Evolutionary conservation across 2,329 filamentous ascomycete genomes (phyloP).

Genomic region (Aspergillus luchuensis): DNA sequence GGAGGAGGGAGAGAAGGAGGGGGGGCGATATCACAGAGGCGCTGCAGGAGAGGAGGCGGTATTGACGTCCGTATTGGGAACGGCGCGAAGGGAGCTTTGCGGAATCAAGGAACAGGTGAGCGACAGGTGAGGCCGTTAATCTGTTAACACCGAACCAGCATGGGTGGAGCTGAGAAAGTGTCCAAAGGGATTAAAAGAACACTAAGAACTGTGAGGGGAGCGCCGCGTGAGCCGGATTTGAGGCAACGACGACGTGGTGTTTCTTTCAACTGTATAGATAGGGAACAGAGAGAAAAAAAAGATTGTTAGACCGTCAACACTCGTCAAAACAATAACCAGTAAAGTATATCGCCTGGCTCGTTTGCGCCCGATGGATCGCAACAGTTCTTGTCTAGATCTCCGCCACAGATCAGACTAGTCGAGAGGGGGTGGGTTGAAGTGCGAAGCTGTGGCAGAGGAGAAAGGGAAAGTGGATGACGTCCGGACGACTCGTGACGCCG

Average conservation of each 20-base stretch:
- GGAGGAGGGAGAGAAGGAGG: neutral
- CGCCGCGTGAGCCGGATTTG: constrained; percentile 12
- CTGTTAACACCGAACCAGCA: constrained; percentile 16
- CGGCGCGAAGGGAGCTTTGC: neutral
- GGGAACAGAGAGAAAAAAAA: constrained; percentile 3
- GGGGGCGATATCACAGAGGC: neutral
- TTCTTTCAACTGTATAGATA: constrained; percentile 16
- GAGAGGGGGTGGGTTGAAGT: constrained; percentile 5
- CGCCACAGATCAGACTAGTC: neutral
- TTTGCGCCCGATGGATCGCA: constrained; percentile 1
- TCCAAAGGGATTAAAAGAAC: neutral
- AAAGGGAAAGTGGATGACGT: constrained; percentile 23
- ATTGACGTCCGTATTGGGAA: neutral
- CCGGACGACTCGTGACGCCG: constrained; percentile 27
- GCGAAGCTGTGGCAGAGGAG: constrained; percentile 12
- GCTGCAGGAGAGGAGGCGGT: constrained; percentile 10
- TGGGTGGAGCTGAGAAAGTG: constrained; percentile 13
- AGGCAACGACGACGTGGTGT: constrained; percentile 22
- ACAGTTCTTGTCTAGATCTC: constrained; percentile 2
- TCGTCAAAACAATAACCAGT: constrained; percentile 5
- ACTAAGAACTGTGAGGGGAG: constrained; percentile 2
- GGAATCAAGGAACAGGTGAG: neutral
- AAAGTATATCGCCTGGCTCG: neutral
- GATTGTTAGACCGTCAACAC: neutral
- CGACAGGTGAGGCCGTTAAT: neutral